phyloP scores from a whole-genome alignment of 768 basidiomycete species.

The Dictyophora rubrovolvata region DNA sequence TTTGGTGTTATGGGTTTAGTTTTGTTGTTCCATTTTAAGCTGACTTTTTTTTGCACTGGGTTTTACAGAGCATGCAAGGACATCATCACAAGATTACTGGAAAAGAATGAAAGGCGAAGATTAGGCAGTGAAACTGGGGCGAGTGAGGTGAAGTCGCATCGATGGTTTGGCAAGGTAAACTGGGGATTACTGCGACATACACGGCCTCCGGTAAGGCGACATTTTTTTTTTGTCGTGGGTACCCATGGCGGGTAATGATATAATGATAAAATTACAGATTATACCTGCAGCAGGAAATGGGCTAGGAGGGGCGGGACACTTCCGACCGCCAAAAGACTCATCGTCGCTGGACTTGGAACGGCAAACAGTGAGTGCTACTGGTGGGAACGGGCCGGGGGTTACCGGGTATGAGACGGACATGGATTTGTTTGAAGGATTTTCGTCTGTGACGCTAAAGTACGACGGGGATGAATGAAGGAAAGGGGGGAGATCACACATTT shows the following conservation, averaged over 20 bases:
- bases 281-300: slow-evolving; percentile 70
- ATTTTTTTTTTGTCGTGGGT: slow-evolving; percentile 7
- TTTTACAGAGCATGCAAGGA: slow-evolving; percentile 72
- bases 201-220: slow-evolving; percentile 72
- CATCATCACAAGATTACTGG: slow-evolving; percentile 73
- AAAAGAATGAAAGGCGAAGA: slow-evolving; percentile 84
- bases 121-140: slow-evolving; percentile 90
- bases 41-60: not conserved
- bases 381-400: slow-evolving; percentile 26
- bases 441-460: slow-evolving; percentile 72
- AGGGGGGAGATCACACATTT: not conserved
- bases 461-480: slow-evolving; percentile 48
- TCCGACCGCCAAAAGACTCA: slow-evolving; percentile 84
- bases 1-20: no score
- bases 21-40: no score
- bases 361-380: slow-evolving; percentile 24
- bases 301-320: slow-evolving; percentile 68
- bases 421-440: slow-evolving; percentile 82
- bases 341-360: slow-evolving; percentile 79
- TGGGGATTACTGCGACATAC: slow-evolving; percentile 93
- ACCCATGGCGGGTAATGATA: slow-evolving; percentile 8
- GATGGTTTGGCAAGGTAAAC: slow-evolving; percentile 94
- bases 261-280: slow-evolving; percentile 51
- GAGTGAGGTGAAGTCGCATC: slow-evolving; percentile 97
- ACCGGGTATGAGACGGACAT: slow-evolving; percentile 35